These are phyloP conservation scores for Irpex sp. DNA, from an alignment of 1,284 basidiomycete species.

Conservation along the genomic window DNA sequence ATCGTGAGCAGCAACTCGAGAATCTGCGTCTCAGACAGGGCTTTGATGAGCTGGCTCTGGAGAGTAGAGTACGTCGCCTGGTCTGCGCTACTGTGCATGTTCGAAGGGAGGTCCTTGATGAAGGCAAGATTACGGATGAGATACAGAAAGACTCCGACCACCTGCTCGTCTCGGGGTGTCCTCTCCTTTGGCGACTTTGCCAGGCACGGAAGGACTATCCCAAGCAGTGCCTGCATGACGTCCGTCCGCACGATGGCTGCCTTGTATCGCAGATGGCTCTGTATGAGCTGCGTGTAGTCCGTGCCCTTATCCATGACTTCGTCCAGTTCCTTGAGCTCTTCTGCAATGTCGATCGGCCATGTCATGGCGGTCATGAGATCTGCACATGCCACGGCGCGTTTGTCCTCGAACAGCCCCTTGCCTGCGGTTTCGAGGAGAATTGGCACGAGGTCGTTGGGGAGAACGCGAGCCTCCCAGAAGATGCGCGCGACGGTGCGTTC, in stretches of 20 bases:
- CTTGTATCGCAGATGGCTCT: constrained; percentile 86
- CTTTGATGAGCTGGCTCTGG: constrained; percentile 71
- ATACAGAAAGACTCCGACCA: constrained; percentile 86
- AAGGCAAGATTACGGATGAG: constrained; percentile 87
- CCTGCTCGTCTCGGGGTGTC: constrained; percentile 73
- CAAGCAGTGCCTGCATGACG: constrained; percentile 64
- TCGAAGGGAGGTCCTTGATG: constrained; percentile 76
- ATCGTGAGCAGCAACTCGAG: constrained; percentile 80
- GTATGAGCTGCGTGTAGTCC: constrained; percentile 80
- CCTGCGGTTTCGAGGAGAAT: constrained; percentile 79
- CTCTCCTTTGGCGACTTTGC: constrained; percentile 60
- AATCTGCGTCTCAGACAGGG: constrained; percentile 68
- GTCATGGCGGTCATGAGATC: constrained; percentile 94
- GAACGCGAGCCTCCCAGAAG: constrained; percentile 77
- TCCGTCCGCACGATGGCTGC: constrained; percentile 62
- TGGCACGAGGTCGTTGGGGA: constrained; percentile 78
- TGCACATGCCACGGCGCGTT: constrained; percentile 78
- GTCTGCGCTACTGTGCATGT: constrained; percentile 64
- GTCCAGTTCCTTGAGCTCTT: constrained; percentile 87
- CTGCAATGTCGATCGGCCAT: constrained; percentile 92
- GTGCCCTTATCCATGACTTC: constrained; percentile 69
- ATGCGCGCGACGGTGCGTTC: constrained; percentile 91
- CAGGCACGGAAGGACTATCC: constrained; percentile 64
- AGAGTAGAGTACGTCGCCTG: constrained; percentile 71
- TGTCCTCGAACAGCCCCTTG: constrained; percentile 73